Conservation (phyloP, 1,284 basidiomycete genomes). For the Thelephora terrestris region DNA sequence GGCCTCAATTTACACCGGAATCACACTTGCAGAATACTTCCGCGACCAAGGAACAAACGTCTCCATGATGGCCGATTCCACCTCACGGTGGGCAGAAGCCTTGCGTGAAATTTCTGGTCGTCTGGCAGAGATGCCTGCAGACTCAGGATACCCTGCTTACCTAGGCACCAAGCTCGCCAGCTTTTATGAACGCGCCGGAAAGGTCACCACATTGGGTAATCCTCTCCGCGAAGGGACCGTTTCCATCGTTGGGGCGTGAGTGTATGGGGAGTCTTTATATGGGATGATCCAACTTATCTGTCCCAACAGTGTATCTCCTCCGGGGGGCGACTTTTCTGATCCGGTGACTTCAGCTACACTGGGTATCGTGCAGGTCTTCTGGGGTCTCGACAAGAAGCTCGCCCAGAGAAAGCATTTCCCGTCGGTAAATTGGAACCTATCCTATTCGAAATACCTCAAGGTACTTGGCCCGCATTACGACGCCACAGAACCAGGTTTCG, state of each 20-base stretch:
- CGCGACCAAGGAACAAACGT: constrained; percentile 98
- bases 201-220: constrained; percentile 87
- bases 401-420: constrained; percentile 98
- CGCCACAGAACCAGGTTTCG: constrained; percentile 83
- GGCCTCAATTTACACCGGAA: constrained; percentile 99
- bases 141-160: constrained; percentile 98
- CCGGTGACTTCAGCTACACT: constrained; percentile 97
- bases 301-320: constrained; percentile 76
- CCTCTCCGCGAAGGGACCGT: constrained; percentile 88
- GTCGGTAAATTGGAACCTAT: constrained; percentile 98
- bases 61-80: constrained; percentile 99
- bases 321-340: constrained; percentile 99
- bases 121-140: constrained; percentile 99
- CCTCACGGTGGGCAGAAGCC: constrained; percentile 98
- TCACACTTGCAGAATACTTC: constrained; percentile 99
- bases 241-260: constrained; percentile 97
- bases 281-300: constrained; percentile 1
- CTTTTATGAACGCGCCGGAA: constrained; percentile 99
- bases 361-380: constrained; percentile 98
- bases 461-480: constrained; percentile 94
- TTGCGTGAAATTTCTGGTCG: constrained; percentile 99
- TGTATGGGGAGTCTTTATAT: constrained; percentile 14
- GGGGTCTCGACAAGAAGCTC: constrained; percentile 92
- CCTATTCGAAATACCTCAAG: constrained; percentile 98
- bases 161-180: constrained; percentile 91